Conservation (phyloP, 176 grass and related monocot species). For the Themeda triandra region DNA sequence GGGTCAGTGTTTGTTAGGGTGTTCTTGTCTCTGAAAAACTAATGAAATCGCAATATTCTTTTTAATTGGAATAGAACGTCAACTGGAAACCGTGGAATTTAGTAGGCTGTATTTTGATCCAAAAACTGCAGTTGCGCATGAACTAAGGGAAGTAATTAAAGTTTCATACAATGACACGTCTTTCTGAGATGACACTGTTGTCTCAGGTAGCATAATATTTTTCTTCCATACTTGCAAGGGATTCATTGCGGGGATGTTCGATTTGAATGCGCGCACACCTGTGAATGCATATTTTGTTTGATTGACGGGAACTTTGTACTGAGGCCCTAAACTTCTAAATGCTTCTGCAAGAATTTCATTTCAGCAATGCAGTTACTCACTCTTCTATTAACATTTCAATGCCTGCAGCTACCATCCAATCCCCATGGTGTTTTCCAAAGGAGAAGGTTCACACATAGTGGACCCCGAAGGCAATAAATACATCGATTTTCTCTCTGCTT, state of each 20-base stretch:
- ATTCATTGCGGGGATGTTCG: background rate
- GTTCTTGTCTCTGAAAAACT: background rate
- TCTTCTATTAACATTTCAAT: background rate
- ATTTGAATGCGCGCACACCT: background rate
- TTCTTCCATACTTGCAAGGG: background rate
- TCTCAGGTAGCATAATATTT: background rate
- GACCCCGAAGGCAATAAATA: constrained; percentile 98
- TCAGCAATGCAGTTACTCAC: background rate
- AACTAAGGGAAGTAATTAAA: no score
- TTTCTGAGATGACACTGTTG: background rate
- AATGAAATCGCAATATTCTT: background rate
- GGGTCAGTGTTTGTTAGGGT: background rate
- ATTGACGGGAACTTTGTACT: background rate
- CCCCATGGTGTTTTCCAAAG: constrained; percentile 89
- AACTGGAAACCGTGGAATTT: background rate
- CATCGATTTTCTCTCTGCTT: constrained; percentile 93
- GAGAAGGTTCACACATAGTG: constrained; percentile 68
- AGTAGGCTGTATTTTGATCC: background rate
- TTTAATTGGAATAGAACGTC: background rate
- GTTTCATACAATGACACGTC: background rate
- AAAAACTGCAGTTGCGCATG: background rate
- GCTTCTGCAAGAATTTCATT: background rate
- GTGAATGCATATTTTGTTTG: background rate
- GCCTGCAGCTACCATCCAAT: constrained; percentile 85
- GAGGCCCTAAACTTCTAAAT: background rate